A percentile compares a stretch with the other conserved stretches of the same genome.
phyloP scores from a whole-genome alignment of 805 yeast species.

The Candida boleticola region DNA sequence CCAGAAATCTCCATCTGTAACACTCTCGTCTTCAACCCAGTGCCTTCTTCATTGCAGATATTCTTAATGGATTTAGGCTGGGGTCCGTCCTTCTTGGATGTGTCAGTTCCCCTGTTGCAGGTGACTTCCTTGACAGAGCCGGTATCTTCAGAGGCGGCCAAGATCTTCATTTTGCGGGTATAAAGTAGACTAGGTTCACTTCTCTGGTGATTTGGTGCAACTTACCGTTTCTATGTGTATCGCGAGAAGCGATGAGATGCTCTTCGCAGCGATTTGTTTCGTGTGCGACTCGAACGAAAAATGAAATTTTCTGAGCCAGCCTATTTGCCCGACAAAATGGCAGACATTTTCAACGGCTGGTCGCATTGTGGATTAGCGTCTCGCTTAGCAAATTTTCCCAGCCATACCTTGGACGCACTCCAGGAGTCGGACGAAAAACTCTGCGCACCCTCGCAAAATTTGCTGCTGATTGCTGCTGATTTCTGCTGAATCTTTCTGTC shows the following conservation, averaged over 20 bases:
- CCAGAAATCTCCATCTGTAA: constrained; percentile 29
- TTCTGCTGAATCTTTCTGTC: too few species aligned
- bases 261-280: not conserved
- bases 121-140: constrained; percentile 64
- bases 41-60: constrained; percentile 27
- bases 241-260: constrained; percentile 4
- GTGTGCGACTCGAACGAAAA: not conserved
- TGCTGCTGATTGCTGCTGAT: not conserved
- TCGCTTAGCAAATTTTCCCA: too few species aligned
- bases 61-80: constrained; percentile 59
- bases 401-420: too few species aligned
- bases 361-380: too few species aligned
- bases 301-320: too few species aligned
- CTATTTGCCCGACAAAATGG: too few species aligned
- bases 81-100: constrained; percentile 63
- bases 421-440: too few species aligned
- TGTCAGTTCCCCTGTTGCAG: constrained; percentile 72
- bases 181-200: too few species aligned
- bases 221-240: too few species aligned
- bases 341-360: too few species aligned
- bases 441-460: too few species aligned
- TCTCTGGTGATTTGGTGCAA: too few species aligned
- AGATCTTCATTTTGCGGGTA: constrained; percentile 50
- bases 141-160: constrained; percentile 64
- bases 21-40: constrained; percentile 32